Evolutionary conservation across 148 eudicot genomes (phyloP).

Genomic region (Amaranthus palmeri): DNA sequence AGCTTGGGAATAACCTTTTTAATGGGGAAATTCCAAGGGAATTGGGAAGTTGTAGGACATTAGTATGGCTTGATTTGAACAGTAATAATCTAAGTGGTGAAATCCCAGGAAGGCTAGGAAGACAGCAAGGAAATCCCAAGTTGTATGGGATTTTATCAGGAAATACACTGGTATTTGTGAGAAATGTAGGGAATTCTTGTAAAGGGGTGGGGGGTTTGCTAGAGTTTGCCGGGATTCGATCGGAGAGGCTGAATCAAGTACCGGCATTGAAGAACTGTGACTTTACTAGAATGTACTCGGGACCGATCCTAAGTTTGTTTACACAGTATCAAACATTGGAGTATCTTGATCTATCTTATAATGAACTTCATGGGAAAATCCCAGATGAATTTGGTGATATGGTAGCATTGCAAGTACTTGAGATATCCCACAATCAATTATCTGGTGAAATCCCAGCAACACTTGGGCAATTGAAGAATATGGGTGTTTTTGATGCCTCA

Average conservation of each 20-base stretch:
- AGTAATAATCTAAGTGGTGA: conserved; percentile 76
- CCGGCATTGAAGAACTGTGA: conserved; percentile 82
- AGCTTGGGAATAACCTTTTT: conserved; percentile 73
- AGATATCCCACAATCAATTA: conserved; percentile 69
- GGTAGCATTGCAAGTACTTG: conserved; percentile 91
- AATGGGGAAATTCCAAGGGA: conserved; percentile 65
- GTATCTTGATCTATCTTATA: conserved; percentile 92
- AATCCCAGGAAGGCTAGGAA: conserved; percentile 75
- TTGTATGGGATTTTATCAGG: conserved; percentile 73
- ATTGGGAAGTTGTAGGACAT: conserved; percentile 63
- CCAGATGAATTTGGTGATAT: conserved; percentile 92
- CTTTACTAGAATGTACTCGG: conserved; percentile 79
- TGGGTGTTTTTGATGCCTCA: conserved; percentile 93
- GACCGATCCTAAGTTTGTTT: conserved; percentile 74
- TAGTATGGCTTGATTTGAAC: conserved; percentile 92
- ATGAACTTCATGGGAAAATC: conserved; percentile 70
- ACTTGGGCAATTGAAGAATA: conserved; percentile 79
- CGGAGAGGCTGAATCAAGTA: conserved; percentile 72
- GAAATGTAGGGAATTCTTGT: conserved; percentile 93
- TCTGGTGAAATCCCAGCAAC: conserved; percentile 81
- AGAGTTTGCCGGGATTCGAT: conserved; percentile 84
- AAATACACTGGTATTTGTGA: conserved; percentile 74
- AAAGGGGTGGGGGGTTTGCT: conserved; percentile 92
- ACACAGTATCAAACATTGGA: conserved; percentile 87
- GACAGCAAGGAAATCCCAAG: conserved; percentile 74